Conservation (phyloP, 148 eudicot genomes). For the Vaccinium darrowii region DNA sequence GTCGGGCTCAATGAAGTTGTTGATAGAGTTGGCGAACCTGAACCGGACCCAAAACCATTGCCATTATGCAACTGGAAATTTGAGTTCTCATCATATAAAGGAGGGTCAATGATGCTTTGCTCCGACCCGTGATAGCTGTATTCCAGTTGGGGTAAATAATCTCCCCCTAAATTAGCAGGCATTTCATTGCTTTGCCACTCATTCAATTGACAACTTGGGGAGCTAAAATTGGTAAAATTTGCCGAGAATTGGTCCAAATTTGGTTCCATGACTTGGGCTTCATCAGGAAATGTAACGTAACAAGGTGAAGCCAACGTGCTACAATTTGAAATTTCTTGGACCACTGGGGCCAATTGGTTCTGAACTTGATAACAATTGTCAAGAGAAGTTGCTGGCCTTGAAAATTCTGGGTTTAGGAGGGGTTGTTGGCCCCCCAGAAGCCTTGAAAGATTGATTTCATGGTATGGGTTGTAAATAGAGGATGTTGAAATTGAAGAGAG, state of each 20-base stretch:
- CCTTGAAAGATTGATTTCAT: slow-evolving; percentile 44
- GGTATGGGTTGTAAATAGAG: slow-evolving; percentile 34
- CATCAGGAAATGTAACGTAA: slow-evolving; percentile 33
- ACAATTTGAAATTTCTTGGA: slow-evolving; percentile 30
- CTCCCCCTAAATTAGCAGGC: slow-evolving; percentile 19
- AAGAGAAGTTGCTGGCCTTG: slow-evolving; percentile 58
- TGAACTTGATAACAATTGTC: slow-evolving; percentile 30
- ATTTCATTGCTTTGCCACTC: slow-evolving; percentile 35
- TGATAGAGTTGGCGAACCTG: slow-evolving; percentile 54
- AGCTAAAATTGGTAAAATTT: slow-evolving; percentile 23
- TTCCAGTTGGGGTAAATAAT: slow-evolving; percentile 21
- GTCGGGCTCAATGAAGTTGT: slow-evolving; percentile 58
- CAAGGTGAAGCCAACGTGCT: slow-evolving; percentile 16
- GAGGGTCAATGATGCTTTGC: slow-evolving; percentile 32
- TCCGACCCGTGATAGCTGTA: slow-evolving; percentile 36
- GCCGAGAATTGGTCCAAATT: slow-evolving; percentile 41
- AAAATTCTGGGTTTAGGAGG: slow-evolving; percentile 49
- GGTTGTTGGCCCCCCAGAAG: slow-evolving; percentile 35
- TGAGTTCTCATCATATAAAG: slow-evolving; percentile 29
- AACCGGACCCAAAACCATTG: slow-evolving; percentile 37
- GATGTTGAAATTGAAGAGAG: slow-evolving; percentile 55
- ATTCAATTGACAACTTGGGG: slow-evolving; percentile 30
- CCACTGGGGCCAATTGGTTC: background rate
- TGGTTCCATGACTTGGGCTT: slow-evolving; percentile 47
- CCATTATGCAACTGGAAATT: slow-evolving; percentile 28